A percentile compares a stretch with the other conserved stretches of the same genome.
phyloP scores from a whole-genome alignment of 208 protist genomes.

The Tritrichomonas musculus region DNA sequence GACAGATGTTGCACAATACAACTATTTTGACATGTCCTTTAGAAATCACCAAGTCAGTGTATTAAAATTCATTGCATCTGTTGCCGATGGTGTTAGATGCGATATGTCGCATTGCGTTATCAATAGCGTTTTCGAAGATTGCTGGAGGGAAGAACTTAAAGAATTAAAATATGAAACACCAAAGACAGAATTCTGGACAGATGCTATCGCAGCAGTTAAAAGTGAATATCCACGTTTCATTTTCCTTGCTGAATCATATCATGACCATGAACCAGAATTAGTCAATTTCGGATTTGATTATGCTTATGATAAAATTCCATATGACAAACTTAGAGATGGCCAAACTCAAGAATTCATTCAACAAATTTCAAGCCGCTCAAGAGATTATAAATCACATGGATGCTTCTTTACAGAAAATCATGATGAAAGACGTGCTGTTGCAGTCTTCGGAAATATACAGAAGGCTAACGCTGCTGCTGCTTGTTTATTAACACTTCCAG shows the following conservation, averaged over 20 bases:
- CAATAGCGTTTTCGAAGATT: slow-evolving; percentile 31
- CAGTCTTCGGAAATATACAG: background rate
- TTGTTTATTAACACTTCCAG: slow-evolving; percentile 35
- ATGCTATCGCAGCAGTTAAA: slow-evolving; percentile 35
- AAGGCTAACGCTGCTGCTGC: slow-evolving; percentile 29
- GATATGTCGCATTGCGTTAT: slow-evolving; percentile 41
- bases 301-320: slow-evolving; percentile 37
- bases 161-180: background rate
- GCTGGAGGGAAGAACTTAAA: background rate
- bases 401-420: slow-evolving; percentile 39
- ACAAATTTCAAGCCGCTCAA: background rate
- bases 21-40: background rate
- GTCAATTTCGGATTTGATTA: slow-evolving; percentile 33
- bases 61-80: background rate
- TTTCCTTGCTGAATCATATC: slow-evolving; percentile 40
- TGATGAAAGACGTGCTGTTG: slow-evolving; percentile 35
- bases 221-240: background rate
- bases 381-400: background rate
- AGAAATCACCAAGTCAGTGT: background rate
- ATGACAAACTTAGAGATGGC: background rate
- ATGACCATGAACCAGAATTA: background rate
- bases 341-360: background rate
- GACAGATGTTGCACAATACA: slow-evolving; percentile 21
- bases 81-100: slow-evolving; percentile 37
- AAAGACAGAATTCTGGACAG: slow-evolving; percentile 35